These are phyloP conservation scores for Chlorencoelia australis DNA, from an alignment of 2,329 filamentous ascomycete genomes.

Conservation along the genomic window DNA sequence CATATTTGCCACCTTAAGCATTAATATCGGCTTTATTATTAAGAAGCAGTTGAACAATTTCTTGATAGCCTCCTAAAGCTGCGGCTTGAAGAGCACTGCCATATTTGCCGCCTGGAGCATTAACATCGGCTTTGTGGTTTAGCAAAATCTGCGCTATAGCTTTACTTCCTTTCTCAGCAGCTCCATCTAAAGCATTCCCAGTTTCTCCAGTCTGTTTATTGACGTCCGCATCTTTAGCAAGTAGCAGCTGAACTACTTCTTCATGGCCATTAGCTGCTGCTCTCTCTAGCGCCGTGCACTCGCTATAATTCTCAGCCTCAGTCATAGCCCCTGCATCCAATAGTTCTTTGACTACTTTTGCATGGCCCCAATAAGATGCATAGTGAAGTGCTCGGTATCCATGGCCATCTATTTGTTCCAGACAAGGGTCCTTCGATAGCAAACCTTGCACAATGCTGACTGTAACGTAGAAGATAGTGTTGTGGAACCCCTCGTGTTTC, in stretches of 20 bases:
- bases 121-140: slow-evolving; percentile 4
- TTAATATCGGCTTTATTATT: slow-evolving; percentile 17
- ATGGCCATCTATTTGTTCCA: slow-evolving; percentile 8
- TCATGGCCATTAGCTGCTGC: slow-evolving; percentile 14
- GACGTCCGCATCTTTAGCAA: slow-evolving; percentile 24
- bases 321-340: slow-evolving; percentile 10
- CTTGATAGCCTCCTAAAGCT: not conserved
- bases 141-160: slow-evolving; percentile 5
- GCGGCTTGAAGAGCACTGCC: not conserved
- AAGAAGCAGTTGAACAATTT: slow-evolving; percentile 1
- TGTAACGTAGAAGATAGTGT: slow-evolving; percentile 5
- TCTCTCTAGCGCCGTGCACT: slow-evolving; percentile 3
- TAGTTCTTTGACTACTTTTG: slow-evolving; percentile 8
- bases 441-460: slow-evolving; percentile 6
- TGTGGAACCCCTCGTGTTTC: slow-evolving; percentile 4
- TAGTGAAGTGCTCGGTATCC: slow-evolving; percentile 8
- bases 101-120: not conserved
- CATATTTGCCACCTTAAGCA: slow-evolving; percentile 14
- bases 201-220: slow-evolving; percentile 8
- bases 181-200: slow-evolving; percentile 12
- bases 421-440: slow-evolving; percentile 2
- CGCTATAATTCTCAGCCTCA: slow-evolving; percentile 1
- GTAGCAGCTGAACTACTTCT: slow-evolving; percentile 23
- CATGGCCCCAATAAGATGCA: slow-evolving; percentile 8
- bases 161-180: slow-evolving; percentile 5